Evolutionary conservation across 768 basidiomycete genomes (phyloP).

Genomic region (Phaeotremella skinneri): DNA sequence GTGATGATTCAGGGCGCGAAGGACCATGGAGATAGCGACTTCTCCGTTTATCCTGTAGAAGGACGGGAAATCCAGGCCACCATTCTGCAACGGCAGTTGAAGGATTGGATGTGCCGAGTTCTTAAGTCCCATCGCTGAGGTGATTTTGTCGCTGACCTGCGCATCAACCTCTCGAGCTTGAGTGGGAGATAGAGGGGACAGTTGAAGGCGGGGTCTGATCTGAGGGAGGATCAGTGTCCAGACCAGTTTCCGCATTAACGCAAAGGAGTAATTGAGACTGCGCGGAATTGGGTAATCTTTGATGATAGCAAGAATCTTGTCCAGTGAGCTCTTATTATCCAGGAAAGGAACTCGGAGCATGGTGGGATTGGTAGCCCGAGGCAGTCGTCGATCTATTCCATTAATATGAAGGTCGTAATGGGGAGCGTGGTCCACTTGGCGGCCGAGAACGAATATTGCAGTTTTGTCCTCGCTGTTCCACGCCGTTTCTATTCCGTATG

Average conservation of each 20-base stretch:
- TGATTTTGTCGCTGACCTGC: slow-evolving; percentile 17
- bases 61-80: slow-evolving; percentile 21
- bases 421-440: background rate
- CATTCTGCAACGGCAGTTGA: slow-evolving; percentile 4
- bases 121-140: background rate
- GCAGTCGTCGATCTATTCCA: background rate
- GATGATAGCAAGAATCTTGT: slow-evolving; percentile 8
- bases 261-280: background rate
- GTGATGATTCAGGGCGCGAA: slow-evolving; percentile 22
- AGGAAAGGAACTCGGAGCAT: slow-evolving; percentile 5
- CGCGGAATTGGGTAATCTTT: slow-evolving; percentile 6
- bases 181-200: slow-evolving; percentile 9
- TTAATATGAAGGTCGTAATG: background rate
- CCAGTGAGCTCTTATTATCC: background rate
- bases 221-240: slow-evolving; percentile 10
- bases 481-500: slow-evolving; percentile 14
- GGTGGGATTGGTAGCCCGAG: background rate
- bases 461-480: slow-evolving; percentile 23
- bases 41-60: slow-evolving; percentile 19
- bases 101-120: slow-evolving; percentile 1
- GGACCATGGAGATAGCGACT: slow-evolving; percentile 5
- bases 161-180: slow-evolving; percentile 8
- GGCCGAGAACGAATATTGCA: slow-evolving; percentile 11
- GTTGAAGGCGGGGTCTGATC: slow-evolving; percentile 7
- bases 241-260: slow-evolving; percentile 7